A percentile compares a stretch with the other conserved stretches of the same genome.
phyloP scores from a whole-genome alignment of 2,329 filamentous ascomycete species.

The Verruconis gallopava region DNA sequence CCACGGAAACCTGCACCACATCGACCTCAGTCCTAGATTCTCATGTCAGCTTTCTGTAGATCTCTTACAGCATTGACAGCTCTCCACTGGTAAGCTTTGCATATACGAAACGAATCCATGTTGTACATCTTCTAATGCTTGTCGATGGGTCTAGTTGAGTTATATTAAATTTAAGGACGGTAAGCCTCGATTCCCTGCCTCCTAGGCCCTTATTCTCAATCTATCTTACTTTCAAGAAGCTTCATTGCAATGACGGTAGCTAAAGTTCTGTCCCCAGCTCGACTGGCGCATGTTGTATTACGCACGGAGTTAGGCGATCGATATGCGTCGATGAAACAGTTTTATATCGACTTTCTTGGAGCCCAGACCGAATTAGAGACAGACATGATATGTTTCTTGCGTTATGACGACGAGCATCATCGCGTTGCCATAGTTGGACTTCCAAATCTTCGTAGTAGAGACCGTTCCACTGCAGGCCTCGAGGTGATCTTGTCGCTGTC shows the following conservation, averaged over 20 bases:
- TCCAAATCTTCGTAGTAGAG: constrained; percentile 11
- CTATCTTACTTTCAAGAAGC: background rate
- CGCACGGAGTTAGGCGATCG: constrained; percentile 10
- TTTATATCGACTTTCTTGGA: constrained; percentile 18
- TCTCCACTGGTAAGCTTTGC: too few relatives aligned
- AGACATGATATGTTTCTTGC: constrained; percentile 14
- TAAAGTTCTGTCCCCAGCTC: background rate
- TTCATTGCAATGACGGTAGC: background rate
- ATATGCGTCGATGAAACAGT: constrained; percentile 14
- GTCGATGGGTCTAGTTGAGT: too few relatives aligned
- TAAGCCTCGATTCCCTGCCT: too few relatives aligned
- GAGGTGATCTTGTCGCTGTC: constrained; percentile 11
- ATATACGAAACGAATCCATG: too few relatives aligned
- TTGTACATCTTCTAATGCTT: too few relatives aligned
- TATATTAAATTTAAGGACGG: too few relatives aligned
- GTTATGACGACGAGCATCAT: constrained; percentile 19
- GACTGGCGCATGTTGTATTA: constrained; percentile 1
- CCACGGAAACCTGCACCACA: too few relatives aligned
- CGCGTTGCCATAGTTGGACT: constrained; percentile 15
- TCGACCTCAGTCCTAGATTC: too few relatives aligned
- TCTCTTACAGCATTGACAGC: too few relatives aligned
- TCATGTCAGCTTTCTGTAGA: too few relatives aligned
- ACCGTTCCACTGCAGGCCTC: constrained; percentile 11
- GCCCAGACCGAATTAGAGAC: constrained; percentile 13
- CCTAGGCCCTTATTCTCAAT: too few relatives aligned